A percentile compares a stretch with the other conserved stretches of the same genome.
These are phyloP conservation scores for Phaseolus lunatus DNA, from an alignment of 306 rosid species.

Conservation along the genomic window DNA sequence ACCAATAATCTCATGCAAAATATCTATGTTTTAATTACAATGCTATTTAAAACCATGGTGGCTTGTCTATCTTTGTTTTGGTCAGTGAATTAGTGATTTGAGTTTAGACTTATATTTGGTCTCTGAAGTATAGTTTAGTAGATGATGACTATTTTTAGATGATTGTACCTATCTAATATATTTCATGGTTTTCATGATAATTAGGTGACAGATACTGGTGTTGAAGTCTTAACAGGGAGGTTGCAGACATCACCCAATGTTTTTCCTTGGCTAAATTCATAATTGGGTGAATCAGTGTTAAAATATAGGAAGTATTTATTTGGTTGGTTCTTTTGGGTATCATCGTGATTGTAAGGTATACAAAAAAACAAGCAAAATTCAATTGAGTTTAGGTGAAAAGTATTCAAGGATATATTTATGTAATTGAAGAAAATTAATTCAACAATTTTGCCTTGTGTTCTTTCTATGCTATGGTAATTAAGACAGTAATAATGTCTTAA, in stretches of 20 bases:
- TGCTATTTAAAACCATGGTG: neutral
- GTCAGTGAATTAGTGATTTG: neutral
- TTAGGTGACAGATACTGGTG: slow-evolving; percentile 94
- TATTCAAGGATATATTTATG: neutral
- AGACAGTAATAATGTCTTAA: neutral
- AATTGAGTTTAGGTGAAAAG: slow-evolving; percentile 4
- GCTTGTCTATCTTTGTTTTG: neutral
- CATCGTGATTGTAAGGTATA: slow-evolving; percentile 34
- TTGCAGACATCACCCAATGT: slow-evolving; percentile 81
- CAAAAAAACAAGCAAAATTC: slow-evolving; percentile 5
- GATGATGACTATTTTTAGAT: neutral
- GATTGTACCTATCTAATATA: neutral
- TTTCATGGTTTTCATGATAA: neutral
- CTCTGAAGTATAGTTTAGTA: neutral
- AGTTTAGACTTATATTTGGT: slow-evolving; percentile 5
- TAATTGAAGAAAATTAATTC: neutral
- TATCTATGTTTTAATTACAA: neutral
- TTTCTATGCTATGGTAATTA: neutral
- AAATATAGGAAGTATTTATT: slow-evolving; percentile 24
- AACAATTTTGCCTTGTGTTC: neutral
- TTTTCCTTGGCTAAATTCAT: slow-evolving; percentile 77
- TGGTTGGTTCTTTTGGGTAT: slow-evolving; percentile 32
- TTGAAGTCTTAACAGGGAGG: slow-evolving; percentile 87
- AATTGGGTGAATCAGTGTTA: slow-evolving; percentile 17
- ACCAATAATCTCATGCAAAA: neutral